Evolutionary conservation across 192 early-diverging fungal species (phyloP).

Genomic region (Backusella parvicylindrica): DNA sequence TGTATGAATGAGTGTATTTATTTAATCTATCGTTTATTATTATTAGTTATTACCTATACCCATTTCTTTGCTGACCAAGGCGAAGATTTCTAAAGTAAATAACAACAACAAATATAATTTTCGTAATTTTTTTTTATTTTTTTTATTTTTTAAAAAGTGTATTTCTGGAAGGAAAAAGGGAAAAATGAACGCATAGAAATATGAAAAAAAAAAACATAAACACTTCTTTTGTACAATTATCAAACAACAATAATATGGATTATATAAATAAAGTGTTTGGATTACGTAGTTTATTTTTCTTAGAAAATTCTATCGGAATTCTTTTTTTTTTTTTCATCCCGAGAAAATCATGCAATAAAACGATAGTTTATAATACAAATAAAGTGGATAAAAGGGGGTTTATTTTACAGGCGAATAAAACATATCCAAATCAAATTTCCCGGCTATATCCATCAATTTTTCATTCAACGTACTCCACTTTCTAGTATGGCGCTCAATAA

Average conservation of each 20-base stretch:
- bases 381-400: neutral
- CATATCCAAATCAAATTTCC: slow-evolving; percentile 20
- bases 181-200: neutral
- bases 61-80: slow-evolving; percentile 50
- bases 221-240: neutral
- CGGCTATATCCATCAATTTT: slow-evolving; percentile 15
- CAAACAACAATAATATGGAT: neutral
- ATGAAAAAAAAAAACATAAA: neutral
- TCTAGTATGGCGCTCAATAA: neutral
- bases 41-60: slow-evolving; percentile 52
- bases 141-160: neutral
- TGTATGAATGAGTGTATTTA: neutral
- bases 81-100: slow-evolving; percentile 47
- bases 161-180: neutral
- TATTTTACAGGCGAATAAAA: slow-evolving; percentile 23
- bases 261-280: neutral
- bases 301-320: neutral
- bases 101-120: neutral
- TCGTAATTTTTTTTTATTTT: neutral
- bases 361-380: too few species aligned
- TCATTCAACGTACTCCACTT: neutral
- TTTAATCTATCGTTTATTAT: neutral
- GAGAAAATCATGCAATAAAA: neutral
- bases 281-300: neutral
- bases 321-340: neutral